These are phyloP conservation scores for Calycina herbarum DNA, from an alignment of 2,329 filamentous ascomycete species.

Conservation along the genomic window DNA sequence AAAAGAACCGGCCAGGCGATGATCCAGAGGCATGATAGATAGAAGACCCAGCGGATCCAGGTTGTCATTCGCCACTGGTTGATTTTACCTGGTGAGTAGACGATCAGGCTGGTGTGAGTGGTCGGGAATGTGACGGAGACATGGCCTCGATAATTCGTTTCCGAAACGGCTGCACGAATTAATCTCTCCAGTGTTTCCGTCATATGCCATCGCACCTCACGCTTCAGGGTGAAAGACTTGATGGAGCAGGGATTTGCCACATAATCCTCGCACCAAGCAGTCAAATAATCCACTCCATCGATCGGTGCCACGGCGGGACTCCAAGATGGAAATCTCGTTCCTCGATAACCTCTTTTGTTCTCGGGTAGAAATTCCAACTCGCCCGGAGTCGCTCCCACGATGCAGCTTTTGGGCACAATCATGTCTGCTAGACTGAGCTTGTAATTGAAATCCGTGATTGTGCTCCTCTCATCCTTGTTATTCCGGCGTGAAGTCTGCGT, in stretches of 20 bases:
- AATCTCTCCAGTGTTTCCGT: constrained; percentile 50
- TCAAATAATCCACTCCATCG: constrained; percentile 19
- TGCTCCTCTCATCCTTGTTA: constrained; percentile 46
- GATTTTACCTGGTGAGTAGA: constrained; percentile 62
- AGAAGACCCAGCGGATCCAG: constrained; percentile 66
- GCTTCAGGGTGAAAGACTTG: constrained; percentile 55
- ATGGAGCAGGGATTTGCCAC: constrained; percentile 57
- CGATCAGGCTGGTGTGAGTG: constrained; percentile 55
- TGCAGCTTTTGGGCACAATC: constrained; percentile 50
- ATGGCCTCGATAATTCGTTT: constrained; percentile 67
- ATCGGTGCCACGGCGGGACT: constrained; percentile 45
- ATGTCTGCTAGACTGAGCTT: constrained; percentile 59
- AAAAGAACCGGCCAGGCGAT: constrained; percentile 71
- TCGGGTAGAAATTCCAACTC: constrained; percentile 55
- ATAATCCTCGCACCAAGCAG: constrained; percentile 66
- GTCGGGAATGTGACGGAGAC: constrained; percentile 60
- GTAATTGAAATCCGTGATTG: constrained; percentile 60
- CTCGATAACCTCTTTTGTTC: constrained; percentile 62
- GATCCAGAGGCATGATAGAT: constrained; percentile 66
- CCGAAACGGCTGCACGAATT: constrained; percentile 57
- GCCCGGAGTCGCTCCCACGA: constrained; percentile 37
- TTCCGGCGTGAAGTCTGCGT: constrained; percentile 27
- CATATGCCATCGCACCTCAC: constrained; percentile 61
- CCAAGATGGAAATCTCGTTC: constrained; percentile 55
- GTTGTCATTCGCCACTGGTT: constrained; percentile 64